Conservation (phyloP, 1,284 basidiomycete genomes). For the Porodaedalea pini region DNA sequence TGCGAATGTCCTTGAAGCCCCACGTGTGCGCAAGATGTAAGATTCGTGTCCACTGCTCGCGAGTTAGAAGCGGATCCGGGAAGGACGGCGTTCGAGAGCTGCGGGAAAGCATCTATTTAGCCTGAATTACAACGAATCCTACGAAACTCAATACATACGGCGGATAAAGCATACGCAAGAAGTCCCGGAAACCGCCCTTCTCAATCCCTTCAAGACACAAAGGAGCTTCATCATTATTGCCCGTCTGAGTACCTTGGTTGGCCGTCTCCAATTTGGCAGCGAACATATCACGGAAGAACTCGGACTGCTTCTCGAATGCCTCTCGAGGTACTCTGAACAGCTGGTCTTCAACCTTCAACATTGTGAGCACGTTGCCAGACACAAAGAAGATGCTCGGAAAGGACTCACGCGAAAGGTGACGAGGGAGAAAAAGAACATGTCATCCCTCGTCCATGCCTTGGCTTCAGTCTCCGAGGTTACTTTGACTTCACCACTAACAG, state of each 20-base stretch:
- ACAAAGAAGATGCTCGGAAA: not conserved
- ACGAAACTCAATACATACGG: not conserved
- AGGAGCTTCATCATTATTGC: conserved; percentile 1
- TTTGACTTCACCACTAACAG: not conserved
- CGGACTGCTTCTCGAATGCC: conserved; percentile 10
- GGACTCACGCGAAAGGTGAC: not conserved
- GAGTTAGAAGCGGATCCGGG: not conserved
- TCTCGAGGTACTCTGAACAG: conserved; percentile 13
- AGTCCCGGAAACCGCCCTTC: not conserved
- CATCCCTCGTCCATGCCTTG: not conserved
- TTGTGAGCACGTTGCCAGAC: not conserved
- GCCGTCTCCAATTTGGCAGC: not conserved
- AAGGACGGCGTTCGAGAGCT: not conserved
- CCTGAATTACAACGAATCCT: not conserved
- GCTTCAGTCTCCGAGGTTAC: conserved; percentile 6
- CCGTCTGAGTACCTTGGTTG: not conserved
- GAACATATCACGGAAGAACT: conserved; percentile 14
- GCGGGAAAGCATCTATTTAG: not conserved
- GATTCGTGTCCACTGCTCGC: conserved; percentile 6
- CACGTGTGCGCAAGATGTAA: conserved; percentile 10
- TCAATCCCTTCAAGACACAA: conserved; percentile 7
- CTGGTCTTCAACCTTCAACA: conserved; percentile 2
- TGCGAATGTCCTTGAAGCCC: conserved; percentile 5
- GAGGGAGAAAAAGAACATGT: not conserved
- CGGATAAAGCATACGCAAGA: conserved; percentile 10